Evolutionary conservation across 2,329 filamentous ascomycete genomes (phyloP).

Genomic region (Ophiocordyceps polyrhachis-furcata): DNA sequence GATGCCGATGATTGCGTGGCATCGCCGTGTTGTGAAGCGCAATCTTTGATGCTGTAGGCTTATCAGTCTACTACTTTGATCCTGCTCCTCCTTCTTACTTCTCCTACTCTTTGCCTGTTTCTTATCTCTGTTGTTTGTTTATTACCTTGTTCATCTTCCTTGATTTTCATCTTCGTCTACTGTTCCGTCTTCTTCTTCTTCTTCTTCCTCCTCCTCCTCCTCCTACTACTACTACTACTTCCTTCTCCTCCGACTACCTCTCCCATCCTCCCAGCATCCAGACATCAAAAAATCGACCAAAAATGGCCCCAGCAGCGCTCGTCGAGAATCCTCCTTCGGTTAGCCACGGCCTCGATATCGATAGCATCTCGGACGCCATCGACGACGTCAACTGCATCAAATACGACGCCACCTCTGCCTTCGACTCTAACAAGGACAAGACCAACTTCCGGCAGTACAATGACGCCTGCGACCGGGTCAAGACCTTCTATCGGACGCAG

Average conservation of each 20-base stretch:
- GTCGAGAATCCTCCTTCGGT: constrained; percentile 4
- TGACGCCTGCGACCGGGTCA: constrained; percentile 65
- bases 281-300: neutral
- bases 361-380: constrained; percentile 28
- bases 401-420: constrained; percentile 36
- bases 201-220: neutral
- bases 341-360: constrained; percentile 24
- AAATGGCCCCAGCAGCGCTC: constrained; percentile 11
- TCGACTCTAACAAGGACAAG: constrained; percentile 63
- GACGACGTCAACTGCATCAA: constrained; percentile 36
- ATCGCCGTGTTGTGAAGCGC: neutral
- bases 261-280: neutral
- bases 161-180: neutral
- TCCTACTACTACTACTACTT: neutral
- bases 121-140: neutral
- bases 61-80: too few relatives aligned
- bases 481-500: constrained; percentile 65
- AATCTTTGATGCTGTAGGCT: neutral
- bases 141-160: neutral
- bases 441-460: constrained; percentile 67
- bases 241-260: neutral
- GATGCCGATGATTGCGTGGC: neutral
- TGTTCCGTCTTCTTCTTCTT: neutral
- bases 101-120: neutral
- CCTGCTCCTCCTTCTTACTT: too few relatives aligned